These are phyloP conservation scores for Suillus tomentosus DNA, from an alignment of 768 basidiomycete species.

Conservation along the genomic window DNA sequence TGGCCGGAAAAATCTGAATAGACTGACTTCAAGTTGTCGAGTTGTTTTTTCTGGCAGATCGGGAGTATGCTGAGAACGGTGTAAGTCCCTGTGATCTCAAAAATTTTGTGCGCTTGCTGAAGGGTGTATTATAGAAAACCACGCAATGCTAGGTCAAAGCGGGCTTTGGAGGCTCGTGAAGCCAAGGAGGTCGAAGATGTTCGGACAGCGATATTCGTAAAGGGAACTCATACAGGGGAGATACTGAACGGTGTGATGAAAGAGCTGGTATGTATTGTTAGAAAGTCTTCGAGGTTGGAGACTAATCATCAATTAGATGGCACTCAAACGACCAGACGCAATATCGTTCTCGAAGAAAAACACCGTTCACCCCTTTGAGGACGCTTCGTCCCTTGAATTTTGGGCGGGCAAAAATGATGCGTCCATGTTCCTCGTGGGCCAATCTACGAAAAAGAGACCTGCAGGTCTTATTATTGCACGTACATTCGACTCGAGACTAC, in stretches of 20 bases:
- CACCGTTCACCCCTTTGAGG: constrained; percentile 86
- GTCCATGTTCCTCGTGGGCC: constrained; percentile 85
- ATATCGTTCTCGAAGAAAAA: constrained; percentile 97
- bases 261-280: constrained; percentile 66
- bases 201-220: constrained; percentile 87
- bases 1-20: background rate
- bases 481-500: constrained; percentile 80
- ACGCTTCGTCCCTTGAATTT: constrained; percentile 79
- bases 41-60: background rate
- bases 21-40: background rate
- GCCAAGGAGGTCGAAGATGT: constrained; percentile 90
- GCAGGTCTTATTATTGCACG: constrained; percentile 83
- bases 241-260: constrained; percentile 80
- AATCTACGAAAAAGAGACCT: constrained; percentile 93
- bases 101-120: background rate
- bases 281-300: background rate
- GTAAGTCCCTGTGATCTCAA: constrained; percentile 20
- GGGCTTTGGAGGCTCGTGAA: constrained; percentile 82
- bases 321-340: constrained; percentile 87
- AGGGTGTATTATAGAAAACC: constrained; percentile 62
- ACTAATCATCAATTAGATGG: constrained; percentile 58
- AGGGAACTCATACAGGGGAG: constrained; percentile 85
- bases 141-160: constrained; percentile 93
- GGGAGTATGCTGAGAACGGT: constrained; percentile 30
- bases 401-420: constrained; percentile 96